phyloP scores from a whole-genome alignment of 495 filamentous ascomycete species.

The Penicillium nucicola region DNA sequence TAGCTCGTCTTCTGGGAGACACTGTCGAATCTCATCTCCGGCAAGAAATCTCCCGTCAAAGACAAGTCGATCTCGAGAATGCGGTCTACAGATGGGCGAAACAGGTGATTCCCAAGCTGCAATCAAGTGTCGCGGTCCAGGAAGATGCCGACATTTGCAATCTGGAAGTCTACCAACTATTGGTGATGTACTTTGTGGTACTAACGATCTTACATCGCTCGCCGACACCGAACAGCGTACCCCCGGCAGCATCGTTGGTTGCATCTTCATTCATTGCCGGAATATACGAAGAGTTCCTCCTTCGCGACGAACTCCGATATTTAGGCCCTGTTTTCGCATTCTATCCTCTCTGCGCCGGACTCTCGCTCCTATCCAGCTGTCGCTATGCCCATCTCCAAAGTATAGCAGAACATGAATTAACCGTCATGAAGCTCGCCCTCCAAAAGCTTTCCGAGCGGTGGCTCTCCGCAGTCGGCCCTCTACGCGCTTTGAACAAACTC shows the following conservation, averaged over 20 bases:
- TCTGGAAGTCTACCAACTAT: slow-evolving; percentile 21
- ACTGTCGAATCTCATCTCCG: slow-evolving; percentile 26
- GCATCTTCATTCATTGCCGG: slow-evolving; percentile 30
- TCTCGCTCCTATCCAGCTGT: slow-evolving; percentile 24
- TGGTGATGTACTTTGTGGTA: slow-evolving; percentile 29
- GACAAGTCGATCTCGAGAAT: slow-evolving; percentile 24
- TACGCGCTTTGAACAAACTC: slow-evolving; percentile 26
- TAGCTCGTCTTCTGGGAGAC: slow-evolving; percentile 25
- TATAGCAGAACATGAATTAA: slow-evolving; percentile 27
- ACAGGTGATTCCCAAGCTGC: slow-evolving; percentile 25
- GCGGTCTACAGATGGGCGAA: slow-evolving; percentile 30
- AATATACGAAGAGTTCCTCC: slow-evolving; percentile 30
- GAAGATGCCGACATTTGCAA: slow-evolving; percentile 19
- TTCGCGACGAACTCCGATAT: slow-evolving; percentile 27
- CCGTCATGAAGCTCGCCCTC: slow-evolving; percentile 28
- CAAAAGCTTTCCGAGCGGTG: slow-evolving; percentile 29
- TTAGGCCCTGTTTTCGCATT: slow-evolving; percentile 27
- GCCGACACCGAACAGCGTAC: slow-evolving; percentile 21
- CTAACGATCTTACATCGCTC: slow-evolving; percentile 26
- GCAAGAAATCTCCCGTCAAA: slow-evolving; percentile 24
- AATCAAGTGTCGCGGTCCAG: slow-evolving; percentile 10
- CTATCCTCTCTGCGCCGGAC: slow-evolving; percentile 24
- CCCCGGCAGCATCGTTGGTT: slow-evolving; percentile 21
- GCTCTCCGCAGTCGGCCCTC: slow-evolving; percentile 27
- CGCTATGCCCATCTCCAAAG: slow-evolving; percentile 23